Base-by-base conservation (phyloP, 2,329 filamentous ascomycete species). In the Fusarium buxicola region DNA sequence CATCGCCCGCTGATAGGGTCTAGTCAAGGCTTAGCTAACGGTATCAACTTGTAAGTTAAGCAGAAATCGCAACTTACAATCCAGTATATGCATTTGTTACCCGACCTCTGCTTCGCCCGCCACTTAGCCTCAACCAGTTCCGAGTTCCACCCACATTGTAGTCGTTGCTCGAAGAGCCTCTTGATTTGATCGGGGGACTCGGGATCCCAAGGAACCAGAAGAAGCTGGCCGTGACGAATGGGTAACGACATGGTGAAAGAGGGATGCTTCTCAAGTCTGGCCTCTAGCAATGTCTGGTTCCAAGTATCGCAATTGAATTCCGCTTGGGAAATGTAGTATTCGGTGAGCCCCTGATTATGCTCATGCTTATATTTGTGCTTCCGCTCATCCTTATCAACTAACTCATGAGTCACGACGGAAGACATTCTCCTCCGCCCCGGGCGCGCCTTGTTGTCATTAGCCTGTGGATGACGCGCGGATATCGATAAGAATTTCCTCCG, bases 81-180 rank as follows among this genome's bases (percentile, higher is more conserved):
- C 69, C 69, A 71, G n/a, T 63, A 71, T 3, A 71, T 61, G 4
- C 65, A 71, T 15, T 71, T 71, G 2, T 21, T 34, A 1, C 69
- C 69, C 4, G 24, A 32, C 3, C 24, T 44, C 13, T 71, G 69
- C 13, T 61, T 60, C 6, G 40, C 16, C 13, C 30, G 56, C 69
- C 69, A 71, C 2, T 47, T 25, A 2, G 34, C 32, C 3, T 63
- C 52, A 8, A 71, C 40, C 5, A 62, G 36, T 1, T 66, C 46
- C 9, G 38, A 24, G 12, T 71, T 55, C 69, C 69, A 71, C 1
- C 69, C 69, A 8, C 69, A 71, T 21, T 58, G 56, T 1, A 59
- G 31, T 2, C 69, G 58, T 10, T 71, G 69, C 13, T 64, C 32
- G 7, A 55, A 18, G 3, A 71, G 41, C 1, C 48, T 43, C 2